Evolutionary conservation across 352 stramenopile species (phyloP).

Genomic region (Achlya hypogyna): DNA sequence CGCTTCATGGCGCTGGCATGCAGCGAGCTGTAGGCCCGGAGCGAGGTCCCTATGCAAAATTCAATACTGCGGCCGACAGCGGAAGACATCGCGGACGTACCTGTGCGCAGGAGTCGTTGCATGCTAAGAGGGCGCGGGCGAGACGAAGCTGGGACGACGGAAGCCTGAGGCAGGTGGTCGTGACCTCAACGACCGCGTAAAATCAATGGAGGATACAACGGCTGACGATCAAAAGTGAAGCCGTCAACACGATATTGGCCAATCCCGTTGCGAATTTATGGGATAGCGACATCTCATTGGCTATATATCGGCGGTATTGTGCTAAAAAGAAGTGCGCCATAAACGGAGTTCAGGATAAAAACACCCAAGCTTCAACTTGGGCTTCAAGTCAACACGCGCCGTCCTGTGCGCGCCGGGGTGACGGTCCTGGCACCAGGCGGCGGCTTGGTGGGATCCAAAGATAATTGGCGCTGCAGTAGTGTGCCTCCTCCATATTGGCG

Average conservation of each 20-base stretch:
- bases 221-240: slow-evolving; percentile 11
- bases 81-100: not conserved
- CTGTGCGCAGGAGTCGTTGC: slow-evolving; percentile 7
- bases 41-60: slow-evolving; percentile 7
- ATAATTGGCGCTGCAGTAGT: too few relatives aligned
- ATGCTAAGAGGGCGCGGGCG: not conserved
- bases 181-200: slow-evolving; percentile 2
- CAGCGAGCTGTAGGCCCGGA: slow-evolving; percentile 8
- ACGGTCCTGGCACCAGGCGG: too few relatives aligned
- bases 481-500: too few relatives aligned
- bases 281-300: not conserved
- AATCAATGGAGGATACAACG: not conserved
- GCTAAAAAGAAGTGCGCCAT: not conserved
- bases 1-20: slow-evolving; percentile 18
- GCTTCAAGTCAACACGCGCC: too few relatives aligned
- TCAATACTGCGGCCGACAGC: not conserved
- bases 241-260: slow-evolving; percentile 2
- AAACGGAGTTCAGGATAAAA: not conserved
- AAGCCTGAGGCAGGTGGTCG: not conserved
- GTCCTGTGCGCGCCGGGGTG: too few relatives aligned
- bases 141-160: too few relatives aligned
- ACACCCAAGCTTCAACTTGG: not conserved
- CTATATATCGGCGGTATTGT: not conserved
- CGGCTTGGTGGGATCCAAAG: too few relatives aligned
- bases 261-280: not conserved